Evolutionary conservation across 2,329 filamentous ascomycete species (phyloP), one percentile per base, ranked within the genome.

Genomic region (Colletotrichum endophyticum): DNA sequence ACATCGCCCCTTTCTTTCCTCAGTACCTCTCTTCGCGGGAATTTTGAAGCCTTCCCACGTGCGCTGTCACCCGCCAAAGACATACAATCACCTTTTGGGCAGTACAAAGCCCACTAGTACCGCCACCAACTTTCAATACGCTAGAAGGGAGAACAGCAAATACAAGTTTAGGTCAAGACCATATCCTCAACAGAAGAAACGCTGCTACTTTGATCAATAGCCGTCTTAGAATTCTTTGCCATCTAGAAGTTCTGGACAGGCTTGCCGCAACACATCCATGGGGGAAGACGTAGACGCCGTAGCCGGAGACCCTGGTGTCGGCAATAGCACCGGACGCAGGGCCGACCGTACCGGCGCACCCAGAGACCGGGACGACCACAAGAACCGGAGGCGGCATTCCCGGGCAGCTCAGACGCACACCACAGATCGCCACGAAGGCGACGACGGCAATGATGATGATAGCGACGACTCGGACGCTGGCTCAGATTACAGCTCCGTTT

Each of bases 401-500:
- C 72, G 68, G 59, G 61, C 63, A 5, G 22, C 57, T n/a, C 49
- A 56, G 36, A 56, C 27, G 15, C 63, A 66, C 36, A n/a, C 7
- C 34, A n/a, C 27, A 15, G 61, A 63, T 22, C 22, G 16, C 5
- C 8, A 62, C 59, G 79, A 81, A n/a, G 76, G 78, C 16, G 79
- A 81, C 56, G 81, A 80, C 70, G 27, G 28, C 27, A 19, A 12
- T 6, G 15, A 39, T 16, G 34, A 64, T 22, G 80, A 80, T 16
- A 79, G 80, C 59, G 79, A 79, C 32, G 81, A 80, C 71, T 83
- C 83, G 49, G 76, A 77, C 9, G 71, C 70, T 34, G 80, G 73
- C 22, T 85, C 83, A 32, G 81, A 84, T 68, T 85, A 83, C 77
- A 78, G 77, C 32, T 83, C 84, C 57, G 83, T 84, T 56, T 84